A percentile compares a stretch with the other conserved stretches of the same genome.
These are phyloP conservation scores for Amorphotheca resinae DNA, from an alignment of 495 filamentous ascomycete genomes.

Conservation along the genomic window DNA sequence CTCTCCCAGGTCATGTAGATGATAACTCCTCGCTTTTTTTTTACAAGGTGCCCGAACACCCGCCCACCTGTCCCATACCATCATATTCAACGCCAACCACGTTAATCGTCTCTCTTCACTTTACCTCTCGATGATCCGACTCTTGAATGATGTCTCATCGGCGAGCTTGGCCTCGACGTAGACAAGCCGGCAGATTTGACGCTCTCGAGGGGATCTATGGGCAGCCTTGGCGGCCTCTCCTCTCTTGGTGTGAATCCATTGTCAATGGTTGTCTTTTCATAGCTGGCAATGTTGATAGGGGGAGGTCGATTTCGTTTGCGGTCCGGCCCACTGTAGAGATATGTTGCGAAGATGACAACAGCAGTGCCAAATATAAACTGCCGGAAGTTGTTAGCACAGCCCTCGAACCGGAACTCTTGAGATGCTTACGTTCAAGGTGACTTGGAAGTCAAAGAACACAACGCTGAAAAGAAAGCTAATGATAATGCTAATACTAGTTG, in stretches of 20 bases:
- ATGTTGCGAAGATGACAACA: slow-evolving; percentile 68
- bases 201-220: slow-evolving; percentile 10
- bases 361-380: slow-evolving; percentile 74
- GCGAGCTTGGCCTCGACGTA: slow-evolving; percentile 17
- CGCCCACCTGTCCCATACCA: not conserved
- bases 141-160: slow-evolving; percentile 21
- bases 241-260: slow-evolving; percentile 20
- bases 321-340: slow-evolving; percentile 59
- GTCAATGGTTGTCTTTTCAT: slow-evolving; percentile 52
- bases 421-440: slow-evolving; percentile 57
- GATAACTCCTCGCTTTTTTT: not conserved
- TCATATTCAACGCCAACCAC: no score
- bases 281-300: slow-evolving; percentile 61
- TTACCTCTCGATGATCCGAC: slow-evolving; percentile 19
- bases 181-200: slow-evolving; percentile 16
- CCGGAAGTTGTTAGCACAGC: no score
- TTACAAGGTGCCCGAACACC: not conserved
- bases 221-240: slow-evolving; percentile 7
- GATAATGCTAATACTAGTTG: slow-evolving; percentile 79
- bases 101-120: slow-evolving; percentile 19
- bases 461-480: slow-evolving; percentile 75
- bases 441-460: slow-evolving; percentile 67
- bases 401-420: no score
- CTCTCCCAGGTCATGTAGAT: not conserved
- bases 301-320: slow-evolving; percentile 47